Percentiles rank a stretch among this genome's conserved stretches.
Evolutionary conservation across 768 basidiomycete species (phyloP).

Genomic region (Ephemerocybe angulata): DNA sequence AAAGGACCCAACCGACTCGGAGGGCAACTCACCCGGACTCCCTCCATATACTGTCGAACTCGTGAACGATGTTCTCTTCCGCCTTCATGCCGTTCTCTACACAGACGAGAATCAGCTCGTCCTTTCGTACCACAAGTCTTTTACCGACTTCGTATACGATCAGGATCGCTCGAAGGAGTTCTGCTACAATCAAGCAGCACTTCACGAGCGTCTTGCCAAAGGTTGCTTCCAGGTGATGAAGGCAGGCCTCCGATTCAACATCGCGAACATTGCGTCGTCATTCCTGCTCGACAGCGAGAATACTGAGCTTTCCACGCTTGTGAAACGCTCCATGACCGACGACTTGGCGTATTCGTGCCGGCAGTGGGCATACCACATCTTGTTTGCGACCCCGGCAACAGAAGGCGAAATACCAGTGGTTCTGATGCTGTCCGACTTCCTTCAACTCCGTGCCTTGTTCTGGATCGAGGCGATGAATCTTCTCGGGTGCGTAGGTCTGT

Average conservation of each 20-base stretch:
- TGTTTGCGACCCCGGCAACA: neutral
- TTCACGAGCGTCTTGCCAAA: conserved; percentile 7
- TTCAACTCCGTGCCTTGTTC: conserved; percentile 17
- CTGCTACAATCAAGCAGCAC: conserved; percentile 3
- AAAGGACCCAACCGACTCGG: too few species aligned
- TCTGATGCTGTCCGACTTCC: neutral
- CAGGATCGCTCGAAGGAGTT: conserved; percentile 5
- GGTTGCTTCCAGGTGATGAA: conserved; percentile 11
- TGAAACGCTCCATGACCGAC: conserved; percentile 9
- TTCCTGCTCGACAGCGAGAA: conserved; percentile 10
- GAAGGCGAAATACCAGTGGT: neutral
- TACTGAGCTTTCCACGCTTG: neutral
- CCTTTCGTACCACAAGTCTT: conserved; percentile 13
- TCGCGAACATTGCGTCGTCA: conserved; percentile 14
- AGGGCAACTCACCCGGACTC: neutral
- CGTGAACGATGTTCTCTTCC: neutral
- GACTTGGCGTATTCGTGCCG: conserved; percentile 13
- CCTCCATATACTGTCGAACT: neutral
- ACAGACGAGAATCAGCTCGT: neutral
- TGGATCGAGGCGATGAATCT: conserved; percentile 29
- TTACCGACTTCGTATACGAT: conserved; percentile 13
- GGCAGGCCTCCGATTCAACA: conserved; percentile 13
- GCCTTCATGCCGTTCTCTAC: conserved; percentile 14
- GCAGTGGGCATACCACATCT: conserved; percentile 14
- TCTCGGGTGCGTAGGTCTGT: conserved; percentile 11